Conservation (phyloP, 2,329 filamentous ascomycete species). For the Arthrinium phaeospermum region DNA sequence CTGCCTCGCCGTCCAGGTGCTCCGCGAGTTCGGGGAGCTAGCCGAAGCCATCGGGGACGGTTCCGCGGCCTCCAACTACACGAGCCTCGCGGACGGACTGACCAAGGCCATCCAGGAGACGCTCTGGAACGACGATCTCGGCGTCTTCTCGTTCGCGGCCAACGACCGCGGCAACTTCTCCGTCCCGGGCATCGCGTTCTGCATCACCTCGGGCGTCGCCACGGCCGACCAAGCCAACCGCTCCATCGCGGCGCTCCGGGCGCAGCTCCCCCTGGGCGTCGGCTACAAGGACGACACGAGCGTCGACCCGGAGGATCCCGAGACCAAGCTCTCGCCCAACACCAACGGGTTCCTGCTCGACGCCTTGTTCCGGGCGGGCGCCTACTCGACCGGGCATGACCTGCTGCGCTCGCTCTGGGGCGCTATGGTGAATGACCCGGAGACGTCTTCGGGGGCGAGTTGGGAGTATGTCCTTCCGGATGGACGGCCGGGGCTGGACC, state of each 20-base stretch:
- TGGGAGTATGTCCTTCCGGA: constrained; percentile 52
- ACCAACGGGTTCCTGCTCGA: constrained; percentile 51
- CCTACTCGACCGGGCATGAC: constrained; percentile 32
- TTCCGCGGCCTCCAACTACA: neutral
- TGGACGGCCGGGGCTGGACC: constrained; percentile 45
- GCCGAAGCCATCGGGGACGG: constrained; percentile 30
- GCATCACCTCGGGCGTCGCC: constrained; percentile 30
- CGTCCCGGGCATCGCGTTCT: constrained; percentile 27
- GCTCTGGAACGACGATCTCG: constrained; percentile 30
- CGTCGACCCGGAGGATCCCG: constrained; percentile 21
- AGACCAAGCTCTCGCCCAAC: constrained; percentile 48
- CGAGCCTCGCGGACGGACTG: constrained; percentile 8
- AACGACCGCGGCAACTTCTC: constrained; percentile 24
- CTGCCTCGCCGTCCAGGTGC: constrained; percentile 26
- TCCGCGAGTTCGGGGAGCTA: constrained; percentile 25
- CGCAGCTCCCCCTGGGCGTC: constrained; percentile 23
- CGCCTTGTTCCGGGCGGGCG: constrained; percentile 39
- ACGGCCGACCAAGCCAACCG: constrained; percentile 17
- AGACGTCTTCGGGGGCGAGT: constrained; percentile 44
- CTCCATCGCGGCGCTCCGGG: constrained; percentile 23
- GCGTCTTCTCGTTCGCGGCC: constrained; percentile 25
- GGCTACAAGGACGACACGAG: constrained; percentile 31
- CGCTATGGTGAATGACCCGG: constrained; percentile 45
- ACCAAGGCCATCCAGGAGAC: constrained; percentile 25
- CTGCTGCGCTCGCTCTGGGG: constrained; percentile 47